phyloP scores from a whole-genome alignment of 2,329 filamentous ascomycete species.

The Cordyceps militaris region DNA sequence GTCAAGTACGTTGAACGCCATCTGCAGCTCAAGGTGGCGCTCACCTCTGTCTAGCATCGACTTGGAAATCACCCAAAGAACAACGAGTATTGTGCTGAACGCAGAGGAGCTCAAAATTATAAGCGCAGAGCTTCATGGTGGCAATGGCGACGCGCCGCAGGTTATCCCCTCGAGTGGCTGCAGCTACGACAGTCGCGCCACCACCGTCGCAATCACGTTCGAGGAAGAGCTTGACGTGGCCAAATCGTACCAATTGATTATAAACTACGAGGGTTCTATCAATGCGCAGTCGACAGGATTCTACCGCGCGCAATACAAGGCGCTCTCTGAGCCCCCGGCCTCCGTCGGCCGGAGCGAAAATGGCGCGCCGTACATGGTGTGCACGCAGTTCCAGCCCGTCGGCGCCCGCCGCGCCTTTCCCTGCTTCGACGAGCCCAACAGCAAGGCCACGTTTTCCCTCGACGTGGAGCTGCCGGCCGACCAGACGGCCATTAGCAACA shows the following conservation, averaged over 20 bases:
- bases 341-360: constrained; percentile 71
- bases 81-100: background rate
- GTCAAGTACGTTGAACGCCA: background rate
- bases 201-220: constrained; percentile 55
- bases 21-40: background rate
- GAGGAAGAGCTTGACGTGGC: constrained; percentile 75
- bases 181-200: constrained; percentile 46
- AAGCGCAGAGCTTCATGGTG: background rate
- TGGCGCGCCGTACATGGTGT: constrained; percentile 76
- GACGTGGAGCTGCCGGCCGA: constrained; percentile 86
- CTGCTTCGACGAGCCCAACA: constrained; percentile 90
- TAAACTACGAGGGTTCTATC: constrained; percentile 68
- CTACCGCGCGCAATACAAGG: constrained; percentile 92
- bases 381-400: constrained; percentile 96
- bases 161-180: constrained; percentile 59
- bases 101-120: background rate
- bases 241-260: constrained; percentile 59
- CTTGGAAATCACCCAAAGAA: background rate
- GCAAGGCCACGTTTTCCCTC: constrained; percentile 88
- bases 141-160: constrained; percentile 22
- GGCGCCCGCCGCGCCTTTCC: constrained; percentile 90
- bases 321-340: constrained; percentile 59
- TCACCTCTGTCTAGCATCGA: constrained; percentile 1
- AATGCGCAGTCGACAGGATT: constrained; percentile 98
- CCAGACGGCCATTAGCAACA: constrained; percentile 90